These are phyloP conservation scores for Ascocoryne sarcoides DNA, from an alignment of 2,329 filamentous ascomycete species.

Conservation along the genomic window DNA sequence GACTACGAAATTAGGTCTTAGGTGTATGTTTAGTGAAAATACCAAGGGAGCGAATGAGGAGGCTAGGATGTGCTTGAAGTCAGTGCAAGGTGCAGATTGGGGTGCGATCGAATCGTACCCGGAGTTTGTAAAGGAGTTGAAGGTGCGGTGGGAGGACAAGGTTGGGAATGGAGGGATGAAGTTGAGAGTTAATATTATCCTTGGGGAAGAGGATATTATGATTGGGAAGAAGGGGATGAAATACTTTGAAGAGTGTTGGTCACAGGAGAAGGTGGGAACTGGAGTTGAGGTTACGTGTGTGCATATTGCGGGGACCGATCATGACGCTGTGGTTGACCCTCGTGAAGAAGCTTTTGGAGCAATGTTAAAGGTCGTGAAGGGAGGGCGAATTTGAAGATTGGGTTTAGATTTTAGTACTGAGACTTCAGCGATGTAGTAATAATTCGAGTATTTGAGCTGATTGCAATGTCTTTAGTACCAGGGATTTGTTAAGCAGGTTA, in stretches of 20 bases:
- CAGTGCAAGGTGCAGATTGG: slow-evolving; percentile 10
- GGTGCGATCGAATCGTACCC: slow-evolving; percentile 17
- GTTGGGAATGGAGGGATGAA: slow-evolving; percentile 7
- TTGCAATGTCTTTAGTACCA: too few relatives aligned
- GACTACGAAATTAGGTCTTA: slow-evolving; percentile 10
- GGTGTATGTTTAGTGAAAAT: slow-evolving; percentile 20
- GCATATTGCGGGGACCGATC: slow-evolving; percentile 29
- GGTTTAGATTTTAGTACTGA: too few relatives aligned
- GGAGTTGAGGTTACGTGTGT: slow-evolving; percentile 29
- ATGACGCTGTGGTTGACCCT: slow-evolving; percentile 29
- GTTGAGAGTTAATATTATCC: slow-evolving; percentile 20
- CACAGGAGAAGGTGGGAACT: slow-evolving; percentile 19
- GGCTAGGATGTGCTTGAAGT: slow-evolving; percentile 23
- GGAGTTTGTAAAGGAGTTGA: slow-evolving; percentile 12
- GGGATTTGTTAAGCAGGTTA: too few relatives aligned
- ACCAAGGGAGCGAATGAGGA: slow-evolving; percentile 24
- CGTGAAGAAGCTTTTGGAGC: slow-evolving; percentile 6
- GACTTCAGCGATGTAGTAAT: too few relatives aligned
- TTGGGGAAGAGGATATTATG: slow-evolving; percentile 34
- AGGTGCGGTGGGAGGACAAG: slow-evolving; percentile 12
- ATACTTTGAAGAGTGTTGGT: slow-evolving; percentile 37
- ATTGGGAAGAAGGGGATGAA: slow-evolving; percentile 33
- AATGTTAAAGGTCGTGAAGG: slow-evolving; percentile 5
- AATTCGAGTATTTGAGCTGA: too few relatives aligned
- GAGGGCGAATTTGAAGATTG: too few relatives aligned